Conservation (phyloP, 2,329 filamentous ascomycete species). For the Pseudopithomyces chartarum region DNA sequence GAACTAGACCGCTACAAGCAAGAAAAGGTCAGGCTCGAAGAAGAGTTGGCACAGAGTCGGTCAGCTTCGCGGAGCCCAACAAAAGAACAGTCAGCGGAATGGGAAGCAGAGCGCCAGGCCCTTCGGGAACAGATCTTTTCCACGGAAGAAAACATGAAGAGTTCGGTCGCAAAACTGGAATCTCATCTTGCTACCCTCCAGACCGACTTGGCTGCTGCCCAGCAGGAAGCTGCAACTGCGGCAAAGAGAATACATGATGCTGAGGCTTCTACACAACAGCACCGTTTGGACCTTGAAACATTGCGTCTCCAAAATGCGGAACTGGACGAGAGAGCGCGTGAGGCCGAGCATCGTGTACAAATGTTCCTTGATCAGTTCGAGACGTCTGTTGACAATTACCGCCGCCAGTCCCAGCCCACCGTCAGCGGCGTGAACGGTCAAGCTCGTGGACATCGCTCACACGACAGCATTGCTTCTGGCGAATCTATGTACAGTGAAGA, state of each 20-base stretch:
- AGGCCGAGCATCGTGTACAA: conserved; percentile 92
- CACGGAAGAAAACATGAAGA: conserved; percentile 71
- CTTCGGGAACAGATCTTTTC: conserved; percentile 72
- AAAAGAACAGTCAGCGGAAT: conserved; percentile 60
- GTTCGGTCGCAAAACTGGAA: conserved; percentile 71
- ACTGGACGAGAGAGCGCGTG: conserved; percentile 81
- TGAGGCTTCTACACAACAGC: conserved; percentile 56
- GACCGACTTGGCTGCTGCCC: conserved; percentile 68
- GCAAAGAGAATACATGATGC: conserved; percentile 58
- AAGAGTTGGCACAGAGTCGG: conserved; percentile 70
- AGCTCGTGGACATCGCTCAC: conserved; percentile 48
- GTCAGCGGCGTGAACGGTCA: conserved; percentile 40
- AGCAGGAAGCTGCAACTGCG: conserved; percentile 72
- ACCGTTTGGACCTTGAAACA: conserved; percentile 74
- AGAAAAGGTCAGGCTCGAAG: conserved; percentile 81
- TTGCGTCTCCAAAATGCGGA: conserved; percentile 80
- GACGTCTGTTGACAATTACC: conserved; percentile 90
- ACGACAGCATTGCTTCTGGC: conserved; percentile 65
- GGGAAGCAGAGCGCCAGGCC: conserved; percentile 73
- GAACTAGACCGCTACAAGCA: conserved; percentile 92
- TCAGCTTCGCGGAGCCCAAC: conserved; percentile 43
- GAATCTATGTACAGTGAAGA: conserved; percentile 56
- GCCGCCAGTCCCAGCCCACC: conserved; percentile 67
- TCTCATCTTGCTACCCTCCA: conserved; percentile 70
- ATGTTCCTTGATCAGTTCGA: conserved; percentile 94